These are phyloP conservation scores for Boehmeria nivea DNA, from an alignment of 306 rosid species.

Conservation along the genomic window DNA sequence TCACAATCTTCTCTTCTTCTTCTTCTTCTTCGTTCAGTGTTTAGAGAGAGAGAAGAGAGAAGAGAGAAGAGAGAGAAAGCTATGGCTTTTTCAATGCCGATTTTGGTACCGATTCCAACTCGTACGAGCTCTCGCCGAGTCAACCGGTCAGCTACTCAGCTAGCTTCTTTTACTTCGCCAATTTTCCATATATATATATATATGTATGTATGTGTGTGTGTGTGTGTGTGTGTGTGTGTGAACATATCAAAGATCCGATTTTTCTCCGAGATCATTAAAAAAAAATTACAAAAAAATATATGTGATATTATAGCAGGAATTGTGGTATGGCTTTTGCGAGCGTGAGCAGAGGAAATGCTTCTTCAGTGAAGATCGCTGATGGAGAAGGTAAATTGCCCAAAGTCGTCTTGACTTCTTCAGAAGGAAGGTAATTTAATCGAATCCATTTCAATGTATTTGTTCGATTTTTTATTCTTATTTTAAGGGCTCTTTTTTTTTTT, in stretches of 20 bases:
- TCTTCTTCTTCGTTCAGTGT: no score
- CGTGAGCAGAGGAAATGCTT: conserved; percentile 32
- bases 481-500: background rate
- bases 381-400: conserved; percentile 86
- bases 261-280: background rate
- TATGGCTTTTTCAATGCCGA: conserved; percentile 41
- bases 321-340: conserved; percentile 58
- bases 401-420: conserved; percentile 61
- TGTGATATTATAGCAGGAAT: conserved; percentile 25
- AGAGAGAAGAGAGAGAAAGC: conserved; percentile 29
- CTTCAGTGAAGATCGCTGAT: conserved; percentile 61
- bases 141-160: conserved; percentile 40
- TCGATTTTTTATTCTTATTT: background rate
- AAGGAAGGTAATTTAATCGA: conserved; percentile 52
- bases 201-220: background rate
- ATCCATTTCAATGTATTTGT: background rate
- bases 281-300: background rate
- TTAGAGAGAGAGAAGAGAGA: no score
- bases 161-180: background rate
- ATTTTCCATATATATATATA: no score
- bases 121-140: conserved; percentile 36
- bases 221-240: background rate
- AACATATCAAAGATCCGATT: background rate
- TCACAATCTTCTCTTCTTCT: no score
- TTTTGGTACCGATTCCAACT: conserved; percentile 37